These are phyloP conservation scores for Aspergillus latus DNA, from an alignment of 2,329 filamentous ascomycete species.

Conservation along the genomic window DNA sequence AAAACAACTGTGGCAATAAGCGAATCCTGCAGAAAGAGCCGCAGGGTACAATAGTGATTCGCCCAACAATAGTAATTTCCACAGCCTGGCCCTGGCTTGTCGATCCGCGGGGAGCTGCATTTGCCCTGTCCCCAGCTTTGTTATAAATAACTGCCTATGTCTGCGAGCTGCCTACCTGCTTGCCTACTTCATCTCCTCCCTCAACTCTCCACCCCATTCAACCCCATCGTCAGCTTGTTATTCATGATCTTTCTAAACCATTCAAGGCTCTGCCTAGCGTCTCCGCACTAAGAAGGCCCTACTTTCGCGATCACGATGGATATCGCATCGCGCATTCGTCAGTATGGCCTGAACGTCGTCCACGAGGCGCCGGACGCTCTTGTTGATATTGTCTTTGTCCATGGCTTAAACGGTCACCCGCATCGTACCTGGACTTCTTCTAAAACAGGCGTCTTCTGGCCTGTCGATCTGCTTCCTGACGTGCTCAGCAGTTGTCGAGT, in stretches of 20 bases:
- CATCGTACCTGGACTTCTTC: constrained; percentile 61
- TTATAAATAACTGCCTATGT: neutral
- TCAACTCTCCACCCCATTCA: neutral
- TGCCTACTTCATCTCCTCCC: neutral
- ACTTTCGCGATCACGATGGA: constrained; percentile 18
- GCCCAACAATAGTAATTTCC: neutral
- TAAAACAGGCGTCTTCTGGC: constrained; percentile 62
- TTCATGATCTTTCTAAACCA: neutral
- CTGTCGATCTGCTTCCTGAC: constrained; percentile 63
- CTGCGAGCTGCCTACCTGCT: neutral
- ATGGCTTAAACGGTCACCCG: constrained; percentile 68
- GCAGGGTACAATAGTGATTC: neutral
- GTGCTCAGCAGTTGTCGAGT: constrained; percentile 59
- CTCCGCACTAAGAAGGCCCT: neutral
- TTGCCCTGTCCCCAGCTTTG: neutral
- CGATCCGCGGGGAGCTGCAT: constrained; percentile 1
- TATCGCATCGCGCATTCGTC: constrained; percentile 31
- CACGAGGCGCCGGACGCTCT: constrained; percentile 39
- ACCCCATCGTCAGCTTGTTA: neutral
- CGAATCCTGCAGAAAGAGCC: neutral
- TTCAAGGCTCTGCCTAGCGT: neutral
- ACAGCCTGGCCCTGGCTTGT: neutral
- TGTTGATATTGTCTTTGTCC: constrained; percentile 65
- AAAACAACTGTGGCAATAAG: neutral
- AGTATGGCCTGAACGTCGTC: constrained; percentile 45